Evolutionary conservation across 495 filamentous ascomycete species (phyloP), one percentile per base, ranked within the genome.

Genomic region (Penicillium mononematosum): DNA sequence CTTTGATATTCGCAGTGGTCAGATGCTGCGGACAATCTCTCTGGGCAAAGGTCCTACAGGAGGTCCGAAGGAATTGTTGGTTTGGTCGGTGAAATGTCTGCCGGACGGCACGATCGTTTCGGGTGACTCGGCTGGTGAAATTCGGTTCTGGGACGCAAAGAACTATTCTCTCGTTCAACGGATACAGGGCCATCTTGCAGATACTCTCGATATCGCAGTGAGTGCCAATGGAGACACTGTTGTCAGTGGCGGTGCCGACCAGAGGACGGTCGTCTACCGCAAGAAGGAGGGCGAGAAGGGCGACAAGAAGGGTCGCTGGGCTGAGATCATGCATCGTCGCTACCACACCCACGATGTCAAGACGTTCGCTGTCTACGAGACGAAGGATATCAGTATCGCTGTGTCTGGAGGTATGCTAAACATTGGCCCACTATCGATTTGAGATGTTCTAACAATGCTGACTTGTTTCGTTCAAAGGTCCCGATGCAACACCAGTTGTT

Each of bases 341-440:
- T 89, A 89, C 65, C 95, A 99, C 65, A 81, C 81, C 14, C 91
- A 97, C 67, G 94, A 99, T 77, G 91, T 98, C 59, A 96, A 97
- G 73, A 84, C 92, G 14, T 90, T 99, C 83, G 91, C 92, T 47
- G 84, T 89, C 16, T 98, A 90, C 52, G 92, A 97, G 70, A 85
- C 86, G 17, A 88, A 83, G 52, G 82, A 82, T 41, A 82, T 96
- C 66, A 97, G 91, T 61, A 82, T 98, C 41, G 77, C 95, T 9
- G 91, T 92, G 14, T 96, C 94, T 58, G 94, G 94, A 83, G 94
- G 91, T 94, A 78, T 65, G 81, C 67, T 38, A 50, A 45, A 47
- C 11, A 39, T 53, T 19, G 4, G 9, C 14, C 16, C 45, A 24
- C 25, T 22, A 24, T 24, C 16, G 19, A 38, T 45, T 29, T 11